phyloP scores from a whole-genome alignment of 2,329 filamentous ascomycete genomes.

The Diaporthe sp. region DNA sequence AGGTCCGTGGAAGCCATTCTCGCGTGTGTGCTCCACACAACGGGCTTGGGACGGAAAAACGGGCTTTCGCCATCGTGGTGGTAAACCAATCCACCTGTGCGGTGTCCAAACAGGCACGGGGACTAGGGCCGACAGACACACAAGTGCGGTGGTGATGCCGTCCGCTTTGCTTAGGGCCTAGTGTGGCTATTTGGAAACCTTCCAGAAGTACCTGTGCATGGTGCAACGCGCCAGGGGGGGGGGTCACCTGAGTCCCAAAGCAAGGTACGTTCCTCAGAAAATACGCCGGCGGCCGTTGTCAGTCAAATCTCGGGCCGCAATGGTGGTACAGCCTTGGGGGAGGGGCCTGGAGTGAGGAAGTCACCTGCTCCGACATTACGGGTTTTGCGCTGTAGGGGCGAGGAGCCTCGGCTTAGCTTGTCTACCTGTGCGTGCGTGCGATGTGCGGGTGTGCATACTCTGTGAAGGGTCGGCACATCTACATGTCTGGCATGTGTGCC shows the following conservation, averaged over 20 bases:
- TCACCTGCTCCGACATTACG: background rate
- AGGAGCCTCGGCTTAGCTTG: background rate
- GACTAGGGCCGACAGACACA: too few species aligned
- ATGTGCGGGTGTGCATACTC: background rate
- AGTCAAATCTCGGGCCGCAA: conserved; percentile 22
- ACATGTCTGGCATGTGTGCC: background rate
- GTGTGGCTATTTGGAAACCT: background rate
- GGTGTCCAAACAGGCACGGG: background rate
- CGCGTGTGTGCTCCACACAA: background rate
- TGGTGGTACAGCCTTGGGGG: background rate
- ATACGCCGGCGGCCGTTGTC: conserved; percentile 22
- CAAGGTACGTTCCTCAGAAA: background rate
- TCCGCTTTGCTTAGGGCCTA: background rate
- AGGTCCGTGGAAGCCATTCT: conserved; percentile 11
- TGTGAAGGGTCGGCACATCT: background rate
- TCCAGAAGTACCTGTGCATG: background rate
- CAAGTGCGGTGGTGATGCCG: background rate
- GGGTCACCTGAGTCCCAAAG: background rate
- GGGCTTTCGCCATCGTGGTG: background rate
- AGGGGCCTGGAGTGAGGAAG: background rate
- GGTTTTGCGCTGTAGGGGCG: background rate
- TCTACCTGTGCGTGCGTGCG: background rate
- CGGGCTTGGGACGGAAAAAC: background rate
- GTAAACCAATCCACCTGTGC: conserved; percentile 2
- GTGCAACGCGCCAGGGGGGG: conserved; percentile 15